Conservation (phyloP, 139 green algal species). For the Edaphochlamys debaryana region DNA sequence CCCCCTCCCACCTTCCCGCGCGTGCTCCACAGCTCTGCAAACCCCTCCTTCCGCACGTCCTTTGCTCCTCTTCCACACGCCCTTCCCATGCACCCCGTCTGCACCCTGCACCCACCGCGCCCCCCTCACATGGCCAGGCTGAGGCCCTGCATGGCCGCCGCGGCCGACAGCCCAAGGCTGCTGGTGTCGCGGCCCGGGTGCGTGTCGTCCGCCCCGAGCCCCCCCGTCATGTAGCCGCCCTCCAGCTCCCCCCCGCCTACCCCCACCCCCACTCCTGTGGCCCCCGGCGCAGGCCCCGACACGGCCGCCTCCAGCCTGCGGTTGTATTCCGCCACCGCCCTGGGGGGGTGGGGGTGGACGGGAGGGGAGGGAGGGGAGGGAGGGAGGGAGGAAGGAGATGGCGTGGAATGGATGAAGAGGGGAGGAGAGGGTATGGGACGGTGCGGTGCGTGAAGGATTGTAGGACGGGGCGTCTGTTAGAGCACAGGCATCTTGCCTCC, state of each 20-base stretch:
- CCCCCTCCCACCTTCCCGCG: too few relatives aligned
- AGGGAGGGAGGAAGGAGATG: neutral
- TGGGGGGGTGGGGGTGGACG: too few relatives aligned
- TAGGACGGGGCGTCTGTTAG: neutral
- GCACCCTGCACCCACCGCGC: too few relatives aligned
- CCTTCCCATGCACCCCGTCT: too few relatives aligned
- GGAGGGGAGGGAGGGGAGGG: too few relatives aligned
- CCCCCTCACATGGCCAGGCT: too few relatives aligned
- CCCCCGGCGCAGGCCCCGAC: neutral
- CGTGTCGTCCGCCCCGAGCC: neutral
- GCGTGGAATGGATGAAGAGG: neutral
- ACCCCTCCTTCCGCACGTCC: too few relatives aligned
- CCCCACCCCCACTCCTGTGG: neutral
- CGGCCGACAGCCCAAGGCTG: neutral
- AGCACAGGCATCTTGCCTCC: too few relatives aligned
- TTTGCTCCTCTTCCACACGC: too few relatives aligned
- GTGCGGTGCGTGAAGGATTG: neutral
- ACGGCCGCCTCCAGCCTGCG: conserved; percentile 21
- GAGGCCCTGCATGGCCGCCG: neutral
- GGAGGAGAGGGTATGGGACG: too few relatives aligned
- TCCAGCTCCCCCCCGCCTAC: neutral
- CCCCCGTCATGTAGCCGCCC: neutral
- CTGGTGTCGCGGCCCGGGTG: neutral
- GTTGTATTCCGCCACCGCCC: conserved; percentile 52
- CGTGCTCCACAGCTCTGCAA: too few relatives aligned